These are phyloP conservation scores for Krasilnikovozyma curviuscula DNA, from an alignment of 768 basidiomycete species.

Conservation along the genomic window DNA sequence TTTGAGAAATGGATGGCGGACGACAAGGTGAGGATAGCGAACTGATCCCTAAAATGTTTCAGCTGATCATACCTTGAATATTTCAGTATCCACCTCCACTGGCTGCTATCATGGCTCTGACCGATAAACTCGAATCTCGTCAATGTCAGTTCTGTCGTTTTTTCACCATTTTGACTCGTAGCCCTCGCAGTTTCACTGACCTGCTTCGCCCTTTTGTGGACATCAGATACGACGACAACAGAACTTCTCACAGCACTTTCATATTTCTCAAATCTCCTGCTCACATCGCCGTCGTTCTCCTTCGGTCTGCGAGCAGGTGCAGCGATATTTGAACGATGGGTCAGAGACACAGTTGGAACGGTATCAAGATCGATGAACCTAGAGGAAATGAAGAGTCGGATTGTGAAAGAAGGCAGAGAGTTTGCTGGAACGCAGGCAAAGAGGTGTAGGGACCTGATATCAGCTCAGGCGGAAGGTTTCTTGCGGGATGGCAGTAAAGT, in stretches of 20 bases:
- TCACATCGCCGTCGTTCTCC: constrained; percentile 22
- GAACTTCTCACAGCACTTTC: constrained; percentile 74
- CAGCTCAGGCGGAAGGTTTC: constrained; percentile 67
- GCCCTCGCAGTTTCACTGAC: neutral
- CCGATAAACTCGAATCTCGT: constrained; percentile 60
- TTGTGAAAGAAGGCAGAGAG: constrained; percentile 34
- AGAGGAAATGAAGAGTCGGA: constrained; percentile 17
- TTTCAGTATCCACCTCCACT: no score
- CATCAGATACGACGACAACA: constrained; percentile 68
- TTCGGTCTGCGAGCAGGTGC: constrained; percentile 27
- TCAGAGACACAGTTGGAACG: constrained; percentile 18
- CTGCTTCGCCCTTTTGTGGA: neutral
- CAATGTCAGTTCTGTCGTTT: constrained; percentile 35
- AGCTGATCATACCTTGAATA: no score
- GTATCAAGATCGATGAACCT: no score
- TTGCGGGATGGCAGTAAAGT: constrained; percentile 74
- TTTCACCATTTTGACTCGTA: neutral
- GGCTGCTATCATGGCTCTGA: constrained; percentile 70
- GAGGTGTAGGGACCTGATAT: constrained; percentile 21
- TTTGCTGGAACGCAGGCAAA: constrained; percentile 13
- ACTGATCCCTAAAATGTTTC: no score
- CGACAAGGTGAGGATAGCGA: no score
- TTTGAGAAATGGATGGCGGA: no score
- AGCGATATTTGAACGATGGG: constrained; percentile 26
- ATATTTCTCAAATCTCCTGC: constrained; percentile 23